phyloP scores from a whole-genome alignment of 2,329 filamentous ascomycete genomes.

The Hymenotorrendiella dingleyae region DNA sequence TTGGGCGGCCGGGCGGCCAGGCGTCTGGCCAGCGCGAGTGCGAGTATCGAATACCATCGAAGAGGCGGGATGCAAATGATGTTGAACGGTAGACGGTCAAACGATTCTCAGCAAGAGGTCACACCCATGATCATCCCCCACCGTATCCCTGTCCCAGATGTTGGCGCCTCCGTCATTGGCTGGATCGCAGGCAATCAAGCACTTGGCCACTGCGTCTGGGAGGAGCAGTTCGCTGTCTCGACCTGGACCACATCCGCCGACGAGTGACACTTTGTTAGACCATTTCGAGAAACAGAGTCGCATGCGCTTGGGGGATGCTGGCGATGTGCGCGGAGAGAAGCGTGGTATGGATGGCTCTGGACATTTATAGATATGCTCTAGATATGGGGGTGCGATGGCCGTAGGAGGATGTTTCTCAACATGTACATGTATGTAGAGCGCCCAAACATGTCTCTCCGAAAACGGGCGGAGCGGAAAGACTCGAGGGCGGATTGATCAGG shows the following conservation, averaged over 20 bases:
- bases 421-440: background rate
- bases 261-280: constrained; percentile 11
- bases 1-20: background rate
- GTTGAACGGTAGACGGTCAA: too few species aligned
- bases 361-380: too few species aligned
- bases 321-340: too few species aligned
- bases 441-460: constrained; percentile 15
- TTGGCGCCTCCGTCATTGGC: constrained; percentile 28
- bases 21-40: background rate
- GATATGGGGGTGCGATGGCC: too few species aligned
- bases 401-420: too few species aligned
- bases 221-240: constrained; percentile 23
- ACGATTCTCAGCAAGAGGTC: constrained; percentile 9
- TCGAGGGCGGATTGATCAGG: constrained; percentile 1
- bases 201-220: constrained; percentile 26
- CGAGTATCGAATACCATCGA: constrained; percentile 11
- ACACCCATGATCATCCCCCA: constrained; percentile 20
- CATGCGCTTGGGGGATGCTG: constrained; percentile 21
- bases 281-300: constrained; percentile 13
- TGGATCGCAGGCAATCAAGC: constrained; percentile 23
- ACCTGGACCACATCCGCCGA: constrained; percentile 16
- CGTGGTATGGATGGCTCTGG: too few species aligned
- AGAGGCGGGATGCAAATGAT: constrained; percentile 2
- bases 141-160: constrained; percentile 19
- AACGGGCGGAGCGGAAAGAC: constrained; percentile 18